Evolutionary conservation across 164 flowering plant genomes (phyloP).

Genomic region (Magnolia sinica): DNA sequence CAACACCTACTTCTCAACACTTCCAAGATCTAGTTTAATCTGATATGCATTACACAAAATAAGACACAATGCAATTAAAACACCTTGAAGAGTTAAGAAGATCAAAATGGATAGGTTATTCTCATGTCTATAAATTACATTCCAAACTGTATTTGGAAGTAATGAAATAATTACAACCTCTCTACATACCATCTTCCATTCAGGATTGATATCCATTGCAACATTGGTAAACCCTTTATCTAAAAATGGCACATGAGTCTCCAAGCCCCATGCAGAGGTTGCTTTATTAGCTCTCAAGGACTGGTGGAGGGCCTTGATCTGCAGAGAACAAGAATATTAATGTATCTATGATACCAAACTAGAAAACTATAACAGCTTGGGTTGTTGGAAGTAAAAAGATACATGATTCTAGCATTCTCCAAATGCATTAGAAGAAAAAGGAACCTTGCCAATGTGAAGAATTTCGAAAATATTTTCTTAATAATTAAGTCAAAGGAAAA

Average conservation of each 20-base stretch:
- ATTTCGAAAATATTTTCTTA: too few species aligned
- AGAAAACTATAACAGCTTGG: neutral
- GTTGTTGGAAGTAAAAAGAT: neutral
- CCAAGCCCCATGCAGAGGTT: conserved; percentile 93
- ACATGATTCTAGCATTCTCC: too few species aligned
- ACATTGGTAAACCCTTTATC: conserved; percentile 82
- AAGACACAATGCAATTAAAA: neutral
- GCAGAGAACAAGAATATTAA: conserved; percentile 10
- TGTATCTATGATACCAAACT: neutral
- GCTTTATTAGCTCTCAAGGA: conserved; percentile 91
- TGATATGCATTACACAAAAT: conserved; percentile 12
- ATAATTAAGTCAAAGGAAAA: too few species aligned
- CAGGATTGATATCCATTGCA: conserved; percentile 91
- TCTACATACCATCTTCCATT: conserved; percentile 72
- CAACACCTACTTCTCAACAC: conserved; percentile 87
- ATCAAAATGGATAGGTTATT: neutral
- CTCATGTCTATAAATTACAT: too few species aligned
- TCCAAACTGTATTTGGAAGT: neutral
- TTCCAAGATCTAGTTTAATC: conserved; percentile 71
- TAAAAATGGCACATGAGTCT: conserved; percentile 82
- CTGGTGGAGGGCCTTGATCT: conserved; percentile 88
- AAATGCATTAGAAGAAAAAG: too few species aligned
- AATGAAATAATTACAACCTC: neutral
- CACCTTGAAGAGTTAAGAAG: neutral
- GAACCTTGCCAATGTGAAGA: too few species aligned